phyloP scores from a whole-genome alignment of 2,329 filamentous ascomycete genomes.

The Lasiodiplodia theobromae region DNA sequence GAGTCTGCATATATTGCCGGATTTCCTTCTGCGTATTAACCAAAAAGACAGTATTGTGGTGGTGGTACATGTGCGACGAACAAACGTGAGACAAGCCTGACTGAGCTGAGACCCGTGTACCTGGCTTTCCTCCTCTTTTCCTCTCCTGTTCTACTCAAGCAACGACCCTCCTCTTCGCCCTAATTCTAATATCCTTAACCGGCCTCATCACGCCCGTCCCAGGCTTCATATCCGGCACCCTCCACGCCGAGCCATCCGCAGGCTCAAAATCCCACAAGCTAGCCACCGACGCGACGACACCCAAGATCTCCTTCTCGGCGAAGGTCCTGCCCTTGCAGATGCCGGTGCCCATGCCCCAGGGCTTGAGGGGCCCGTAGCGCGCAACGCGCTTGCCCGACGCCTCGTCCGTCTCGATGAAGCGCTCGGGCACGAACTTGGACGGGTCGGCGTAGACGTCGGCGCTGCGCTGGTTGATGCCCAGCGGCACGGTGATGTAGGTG shows the following conservation, averaged over 20 bases:
- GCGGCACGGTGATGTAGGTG: conserved; percentile 24
- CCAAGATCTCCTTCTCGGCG: conserved; percentile 59
- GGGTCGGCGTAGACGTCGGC: conserved; percentile 27
- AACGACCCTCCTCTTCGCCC: conserved; percentile 16
- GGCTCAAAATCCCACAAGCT: conserved; percentile 64
- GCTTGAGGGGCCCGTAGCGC: conserved; percentile 31
- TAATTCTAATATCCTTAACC: conserved; percentile 9
- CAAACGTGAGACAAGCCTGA: background rate
- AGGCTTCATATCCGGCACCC: conserved; percentile 29
- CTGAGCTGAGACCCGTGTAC: background rate
- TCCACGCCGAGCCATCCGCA: conserved; percentile 32
- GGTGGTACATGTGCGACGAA: background rate
- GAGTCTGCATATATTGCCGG: background rate
- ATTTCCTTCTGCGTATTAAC: background rate
- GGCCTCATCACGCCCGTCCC: conserved; percentile 31
- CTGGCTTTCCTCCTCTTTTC: too few relatives aligned
- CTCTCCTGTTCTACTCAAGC: background rate
- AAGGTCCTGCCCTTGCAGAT: conserved; percentile 60
- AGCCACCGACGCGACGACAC: conserved; percentile 60
- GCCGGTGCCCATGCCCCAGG: conserved; percentile 50
- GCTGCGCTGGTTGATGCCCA: conserved; percentile 26
- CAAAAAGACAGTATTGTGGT: background rate
- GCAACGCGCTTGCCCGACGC: conserved; percentile 27
- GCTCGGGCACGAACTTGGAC: conserved; percentile 28
- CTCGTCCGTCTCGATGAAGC: conserved; percentile 30